phyloP scores from a whole-genome alignment of 2,329 filamentous ascomycete genomes.

The Fusarium pininemorale region DNA sequence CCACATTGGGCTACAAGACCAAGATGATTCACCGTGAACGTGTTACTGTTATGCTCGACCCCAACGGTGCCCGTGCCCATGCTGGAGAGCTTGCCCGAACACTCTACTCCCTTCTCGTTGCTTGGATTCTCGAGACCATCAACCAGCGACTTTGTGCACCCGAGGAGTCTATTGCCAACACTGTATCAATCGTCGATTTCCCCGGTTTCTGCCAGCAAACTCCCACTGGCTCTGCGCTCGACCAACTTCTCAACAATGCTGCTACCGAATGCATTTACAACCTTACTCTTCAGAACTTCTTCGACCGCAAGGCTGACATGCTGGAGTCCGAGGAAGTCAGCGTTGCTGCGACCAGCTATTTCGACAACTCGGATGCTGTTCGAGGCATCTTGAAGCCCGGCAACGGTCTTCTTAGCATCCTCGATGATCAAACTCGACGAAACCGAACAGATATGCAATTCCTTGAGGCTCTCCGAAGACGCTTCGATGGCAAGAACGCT shows the following conservation, averaged over 20 bases:
- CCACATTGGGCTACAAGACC: slow-evolving; percentile 91
- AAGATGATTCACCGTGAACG: slow-evolving; percentile 96
- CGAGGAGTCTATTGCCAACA: slow-evolving; percentile 91
- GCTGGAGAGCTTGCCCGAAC: slow-evolving; percentile 94
- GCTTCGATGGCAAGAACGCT: slow-evolving; percentile 93
- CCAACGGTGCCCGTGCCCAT: slow-evolving; percentile 86
- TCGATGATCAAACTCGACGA: slow-evolving; percentile 94
- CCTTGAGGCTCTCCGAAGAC: slow-evolving; percentile 87
- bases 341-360: slow-evolving; percentile 93
- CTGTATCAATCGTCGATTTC: slow-evolving; percentile 94
- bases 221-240: slow-evolving; percentile 84
- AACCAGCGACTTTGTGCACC: slow-evolving; percentile 89
- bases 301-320: slow-evolving; percentile 91
- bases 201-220: slow-evolving; percentile 90
- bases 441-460: slow-evolving; percentile 90
- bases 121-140: slow-evolving; percentile 91
- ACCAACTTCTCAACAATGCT: slow-evolving; percentile 94
- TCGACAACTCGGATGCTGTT: slow-evolving; percentile 95
- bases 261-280: slow-evolving; percentile 94
- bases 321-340: slow-evolving; percentile 93
- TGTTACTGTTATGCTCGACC: slow-evolving; percentile 98
- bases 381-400: slow-evolving; percentile 90
- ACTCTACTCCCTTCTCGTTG: slow-evolving; percentile 91
- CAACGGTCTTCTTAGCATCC: slow-evolving; percentile 90
- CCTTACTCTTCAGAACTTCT: slow-evolving; percentile 93